Evolutionary conservation across 306 rosid species (phyloP).

Genomic region (Hippophae gyantsensis): DNA sequence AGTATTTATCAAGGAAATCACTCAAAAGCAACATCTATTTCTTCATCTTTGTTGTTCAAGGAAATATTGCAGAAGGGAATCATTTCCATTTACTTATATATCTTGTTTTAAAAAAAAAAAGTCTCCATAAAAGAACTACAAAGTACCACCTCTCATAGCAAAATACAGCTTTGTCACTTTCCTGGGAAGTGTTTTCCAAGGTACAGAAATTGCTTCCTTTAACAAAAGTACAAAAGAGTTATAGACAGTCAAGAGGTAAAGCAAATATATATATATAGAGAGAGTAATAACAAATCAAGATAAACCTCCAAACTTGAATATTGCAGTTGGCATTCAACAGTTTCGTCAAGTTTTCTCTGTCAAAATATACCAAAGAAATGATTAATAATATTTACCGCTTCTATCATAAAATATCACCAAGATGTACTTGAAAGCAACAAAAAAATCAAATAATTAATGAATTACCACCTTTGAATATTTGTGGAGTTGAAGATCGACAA

Average conservation of each 20-base stretch:
- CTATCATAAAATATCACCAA: too few species aligned
- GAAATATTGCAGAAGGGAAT: not conserved
- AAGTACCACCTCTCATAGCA: constrained; percentile 71
- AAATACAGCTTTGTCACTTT: constrained; percentile 65
- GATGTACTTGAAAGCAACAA: not conserved
- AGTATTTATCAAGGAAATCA: too few species aligned
- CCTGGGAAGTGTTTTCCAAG: constrained; percentile 63
- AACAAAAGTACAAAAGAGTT: constrained; percentile 7
- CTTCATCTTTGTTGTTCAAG: not conserved
- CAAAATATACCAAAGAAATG: constrained; percentile 11
- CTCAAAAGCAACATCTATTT: not conserved
- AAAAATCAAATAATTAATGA: not conserved
- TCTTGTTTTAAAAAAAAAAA: not conserved
- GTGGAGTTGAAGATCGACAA: constrained; percentile 80
- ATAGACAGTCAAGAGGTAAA: not conserved
- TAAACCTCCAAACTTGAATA: constrained; percentile 80
- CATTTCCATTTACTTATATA: not conserved
- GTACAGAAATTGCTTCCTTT: constrained; percentile 75
- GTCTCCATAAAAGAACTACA: not conserved
- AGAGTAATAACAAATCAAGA: constrained; percentile 1
- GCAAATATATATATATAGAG: too few species aligned
- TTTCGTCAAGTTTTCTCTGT: constrained; percentile 70
- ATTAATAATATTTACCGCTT: not conserved
- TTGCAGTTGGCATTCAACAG: constrained; percentile 43
- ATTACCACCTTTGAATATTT: constrained; percentile 58